Percentiles rank a stretch among this genome's conserved stretches.
Evolutionary conservation across 768 basidiomycete genomes (phyloP).

Genomic region (Cantharellus anzutake): DNA sequence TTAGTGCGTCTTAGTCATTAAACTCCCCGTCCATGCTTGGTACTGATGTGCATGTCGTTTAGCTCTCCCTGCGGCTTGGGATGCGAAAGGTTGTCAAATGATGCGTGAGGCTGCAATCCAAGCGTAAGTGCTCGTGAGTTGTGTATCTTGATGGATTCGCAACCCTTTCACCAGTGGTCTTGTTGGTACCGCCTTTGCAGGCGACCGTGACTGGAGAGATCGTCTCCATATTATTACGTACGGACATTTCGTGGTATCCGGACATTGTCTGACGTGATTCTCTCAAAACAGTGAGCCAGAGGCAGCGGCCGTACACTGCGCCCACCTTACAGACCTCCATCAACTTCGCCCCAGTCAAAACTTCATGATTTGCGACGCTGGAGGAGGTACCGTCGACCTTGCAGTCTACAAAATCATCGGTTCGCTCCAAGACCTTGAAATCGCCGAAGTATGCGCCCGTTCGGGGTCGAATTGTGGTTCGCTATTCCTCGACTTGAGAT

Average conservation of each 20-base stretch:
- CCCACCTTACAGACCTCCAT: slow-evolving; percentile 61
- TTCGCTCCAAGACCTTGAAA: slow-evolving; percentile 62
- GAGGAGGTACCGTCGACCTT: slow-evolving; percentile 43
- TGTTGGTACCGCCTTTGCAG: slow-evolving; percentile 49
- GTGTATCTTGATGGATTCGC: not conserved
- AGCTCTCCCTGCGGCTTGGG: slow-evolving; percentile 73
- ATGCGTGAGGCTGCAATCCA: slow-evolving; percentile 73
- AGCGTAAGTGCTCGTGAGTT: slow-evolving; percentile 19
- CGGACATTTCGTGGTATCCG: slow-evolving; percentile 2
- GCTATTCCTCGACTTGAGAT: slow-evolving; percentile 72
- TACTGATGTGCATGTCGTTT: not conserved
- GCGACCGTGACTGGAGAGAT: slow-evolving; percentile 60
- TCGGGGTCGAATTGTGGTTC: slow-evolving; percentile 79
- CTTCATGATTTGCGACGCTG: slow-evolving; percentile 85
- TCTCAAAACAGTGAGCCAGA: slow-evolving; percentile 34
- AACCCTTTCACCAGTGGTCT: slow-evolving; percentile 24
- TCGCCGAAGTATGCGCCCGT: slow-evolving; percentile 77
- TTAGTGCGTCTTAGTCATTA: slow-evolving; percentile 24
- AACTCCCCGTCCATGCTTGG: not conserved
- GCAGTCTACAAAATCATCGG: slow-evolving; percentile 51
- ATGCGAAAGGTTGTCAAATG: slow-evolving; percentile 63
- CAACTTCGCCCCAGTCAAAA: slow-evolving; percentile 62
- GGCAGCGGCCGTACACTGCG: slow-evolving; percentile 84
- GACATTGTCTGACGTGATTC: not conserved
- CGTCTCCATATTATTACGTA: slow-evolving; percentile 67